Percentiles rank a stretch among this genome's conserved stretches.
phyloP scores from a whole-genome alignment of 2,329 filamentous ascomycete genomes.

The Penicillium sp. region DNA sequence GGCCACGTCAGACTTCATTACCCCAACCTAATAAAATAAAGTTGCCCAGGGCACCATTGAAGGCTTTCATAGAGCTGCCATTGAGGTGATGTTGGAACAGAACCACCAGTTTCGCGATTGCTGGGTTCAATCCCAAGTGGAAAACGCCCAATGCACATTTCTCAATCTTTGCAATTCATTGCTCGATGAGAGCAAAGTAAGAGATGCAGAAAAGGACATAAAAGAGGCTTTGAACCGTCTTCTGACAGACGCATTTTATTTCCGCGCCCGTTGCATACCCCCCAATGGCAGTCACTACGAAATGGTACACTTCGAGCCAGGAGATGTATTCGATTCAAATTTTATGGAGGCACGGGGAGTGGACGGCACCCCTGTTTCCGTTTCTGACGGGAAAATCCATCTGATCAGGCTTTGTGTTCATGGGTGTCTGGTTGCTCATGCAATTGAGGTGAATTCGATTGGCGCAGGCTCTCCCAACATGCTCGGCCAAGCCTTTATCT shows the following conservation, averaged over 20 bases:
- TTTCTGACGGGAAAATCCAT: background rate
- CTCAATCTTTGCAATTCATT: background rate
- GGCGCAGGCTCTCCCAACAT: no score
- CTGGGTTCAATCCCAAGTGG: background rate
- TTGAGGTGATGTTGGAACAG: background rate
- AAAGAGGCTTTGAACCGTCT: no score
- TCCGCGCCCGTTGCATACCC: background rate
- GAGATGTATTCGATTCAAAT: background rate
- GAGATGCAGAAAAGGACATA: no score
- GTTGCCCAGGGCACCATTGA: background rate
- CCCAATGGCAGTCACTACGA: background rate
- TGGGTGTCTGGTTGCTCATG: background rate
- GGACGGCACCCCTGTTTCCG: background rate
- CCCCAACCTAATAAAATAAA: background rate
- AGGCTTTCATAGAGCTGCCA: background rate
- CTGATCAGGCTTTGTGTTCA: constrained; percentile 1
- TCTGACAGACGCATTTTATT: background rate
- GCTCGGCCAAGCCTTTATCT: no score
- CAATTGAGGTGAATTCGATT: background rate
- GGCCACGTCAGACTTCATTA: background rate
- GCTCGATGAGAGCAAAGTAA: background rate
- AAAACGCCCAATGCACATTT: background rate
- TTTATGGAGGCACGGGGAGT: background rate
- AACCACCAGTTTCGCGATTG: constrained; percentile 1
- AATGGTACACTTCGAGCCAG: background rate